Evolutionary conservation across 345 rosid genomes (phyloP).

Genomic region (Ricinus communis): DNA sequence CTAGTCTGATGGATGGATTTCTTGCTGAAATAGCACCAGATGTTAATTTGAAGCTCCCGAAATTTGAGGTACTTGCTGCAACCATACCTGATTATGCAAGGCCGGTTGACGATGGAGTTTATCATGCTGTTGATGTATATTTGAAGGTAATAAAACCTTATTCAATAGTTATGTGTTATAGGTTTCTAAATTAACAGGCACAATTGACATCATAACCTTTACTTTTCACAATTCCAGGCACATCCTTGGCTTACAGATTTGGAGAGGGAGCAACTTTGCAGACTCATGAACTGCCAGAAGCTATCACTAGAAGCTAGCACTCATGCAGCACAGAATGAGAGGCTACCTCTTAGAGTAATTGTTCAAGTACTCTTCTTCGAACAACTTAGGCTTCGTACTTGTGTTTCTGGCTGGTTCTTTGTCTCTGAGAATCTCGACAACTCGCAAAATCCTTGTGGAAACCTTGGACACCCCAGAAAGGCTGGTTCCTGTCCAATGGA

Average conservation of each 20-base stretch:
- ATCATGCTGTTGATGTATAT: slow-evolving; percentile 81
- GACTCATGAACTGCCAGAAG: slow-evolving; percentile 77
- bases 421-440: slow-evolving; percentile 26
- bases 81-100: slow-evolving; percentile 78
- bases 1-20: slow-evolving; percentile 71
- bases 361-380: slow-evolving; percentile 93
- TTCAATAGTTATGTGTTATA: not conserved
- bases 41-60: slow-evolving; percentile 68
- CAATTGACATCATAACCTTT: not conserved
- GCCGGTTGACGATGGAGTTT: slow-evolving; percentile 77
- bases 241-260: slow-evolving; percentile 82
- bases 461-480: slow-evolving; percentile 11
- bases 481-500: slow-evolving; percentile 4
- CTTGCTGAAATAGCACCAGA: slow-evolving; percentile 93
- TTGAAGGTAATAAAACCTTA: slow-evolving; percentile 57
- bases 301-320: slow-evolving; percentile 75
- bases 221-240: slow-evolving; percentile 46
- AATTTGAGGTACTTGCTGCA: slow-evolving; percentile 73
- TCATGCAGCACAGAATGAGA: slow-evolving; percentile 85
- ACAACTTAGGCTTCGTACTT: slow-evolving; percentile 43
- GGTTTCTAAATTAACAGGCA: not conserved
- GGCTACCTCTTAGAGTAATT: slow-evolving; percentile 75
- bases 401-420: slow-evolving; percentile 36
- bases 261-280: slow-evolving; percentile 68
- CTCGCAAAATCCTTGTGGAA: slow-evolving; percentile 19